phyloP scores from a whole-genome alignment of 805 yeast species.

The Kodamaea jinghongensis region DNA sequence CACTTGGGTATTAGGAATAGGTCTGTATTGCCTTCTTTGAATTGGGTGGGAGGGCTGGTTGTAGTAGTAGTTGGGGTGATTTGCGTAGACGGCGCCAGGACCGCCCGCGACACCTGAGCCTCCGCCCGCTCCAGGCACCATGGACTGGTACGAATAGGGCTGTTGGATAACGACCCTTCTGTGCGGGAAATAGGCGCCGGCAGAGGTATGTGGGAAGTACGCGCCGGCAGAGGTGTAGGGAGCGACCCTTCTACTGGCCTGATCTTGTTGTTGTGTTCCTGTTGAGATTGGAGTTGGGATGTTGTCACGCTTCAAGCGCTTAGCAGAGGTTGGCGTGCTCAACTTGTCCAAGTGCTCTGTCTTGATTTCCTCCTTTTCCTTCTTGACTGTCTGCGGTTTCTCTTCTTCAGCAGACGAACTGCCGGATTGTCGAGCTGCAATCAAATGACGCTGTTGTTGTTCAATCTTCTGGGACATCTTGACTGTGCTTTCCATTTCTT shows the following conservation, averaged over 20 bases:
- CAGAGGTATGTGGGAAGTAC: conserved; percentile 6
- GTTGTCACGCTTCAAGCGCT: conserved; percentile 32
- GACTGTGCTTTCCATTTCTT: conserved; percentile 33
- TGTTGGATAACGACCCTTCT: neutral
- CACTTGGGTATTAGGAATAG: conserved; percentile 12
- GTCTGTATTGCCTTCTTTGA: conserved; percentile 12
- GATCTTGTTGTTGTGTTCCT: neutral
- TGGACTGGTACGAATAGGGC: too few species aligned
- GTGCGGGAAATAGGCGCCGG: conserved; percentile 8
- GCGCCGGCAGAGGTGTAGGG: conserved; percentile 5
- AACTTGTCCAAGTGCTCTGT: conserved; percentile 15
- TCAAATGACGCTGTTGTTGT: conserved; percentile 29
- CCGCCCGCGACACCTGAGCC: too few species aligned
- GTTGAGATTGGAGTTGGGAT: conserved; percentile 30
- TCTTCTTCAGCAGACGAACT: neutral
- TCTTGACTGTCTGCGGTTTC: neutral
- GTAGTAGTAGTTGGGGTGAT: conserved; percentile 9
- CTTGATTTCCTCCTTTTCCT: neutral
- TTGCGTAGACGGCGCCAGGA: conserved; percentile 4
- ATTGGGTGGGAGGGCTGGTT: conserved; percentile 9
- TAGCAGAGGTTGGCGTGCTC: conserved; percentile 17
- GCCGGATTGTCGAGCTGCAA: conserved; percentile 24
- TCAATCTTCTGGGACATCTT: conserved; percentile 31
- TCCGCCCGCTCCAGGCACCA: too few species aligned
- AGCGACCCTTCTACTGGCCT: neutral